Evolutionary conservation across 768 basidiomycete genomes (phyloP).

Genomic region (Chlorophyllum brunneum): DNA sequence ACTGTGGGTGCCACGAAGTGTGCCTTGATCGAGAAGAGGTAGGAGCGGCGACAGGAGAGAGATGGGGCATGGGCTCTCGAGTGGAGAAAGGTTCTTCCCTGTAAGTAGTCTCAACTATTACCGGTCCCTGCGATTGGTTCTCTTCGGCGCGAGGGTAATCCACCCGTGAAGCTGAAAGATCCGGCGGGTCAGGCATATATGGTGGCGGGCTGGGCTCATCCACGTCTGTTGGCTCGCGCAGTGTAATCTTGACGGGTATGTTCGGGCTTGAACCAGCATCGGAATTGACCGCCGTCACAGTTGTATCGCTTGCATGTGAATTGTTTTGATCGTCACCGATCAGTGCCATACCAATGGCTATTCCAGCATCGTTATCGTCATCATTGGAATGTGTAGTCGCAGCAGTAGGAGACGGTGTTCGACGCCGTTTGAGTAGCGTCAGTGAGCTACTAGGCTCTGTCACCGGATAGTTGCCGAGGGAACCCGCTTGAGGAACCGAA

Average conservation of each 20-base stretch:
- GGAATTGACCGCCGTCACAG: not conserved
- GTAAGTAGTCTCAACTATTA: not conserved
- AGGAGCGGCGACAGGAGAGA: not conserved
- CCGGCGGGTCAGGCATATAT: not conserved
- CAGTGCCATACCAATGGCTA: slow-evolving; percentile 27
- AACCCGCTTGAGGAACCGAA: not conserved
- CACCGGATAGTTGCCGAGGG: not conserved
- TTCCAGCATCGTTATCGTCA: slow-evolving; percentile 16
- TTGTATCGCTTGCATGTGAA: slow-evolving; percentile 12
- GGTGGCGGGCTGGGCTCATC: slow-evolving; percentile 1
- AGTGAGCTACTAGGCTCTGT: not conserved
- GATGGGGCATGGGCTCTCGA: not conserved
- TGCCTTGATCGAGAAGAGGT: not conserved
- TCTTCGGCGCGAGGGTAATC: not conserved
- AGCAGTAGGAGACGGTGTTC: slow-evolving; percentile 8
- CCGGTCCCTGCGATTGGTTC: not conserved
- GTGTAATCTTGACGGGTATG: not conserved
- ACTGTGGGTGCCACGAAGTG: slow-evolving; percentile 8
- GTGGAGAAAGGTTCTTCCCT: not conserved
- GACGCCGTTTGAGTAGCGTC: not conserved
- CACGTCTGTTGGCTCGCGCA: not conserved
- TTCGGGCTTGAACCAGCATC: not conserved
- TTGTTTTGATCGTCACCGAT: slow-evolving; percentile 15
- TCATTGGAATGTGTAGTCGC: slow-evolving; percentile 6
- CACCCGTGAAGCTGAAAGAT: not conserved